Conservation (phyloP, 179 eudicot species). For the Spergularia azorica region DNA sequence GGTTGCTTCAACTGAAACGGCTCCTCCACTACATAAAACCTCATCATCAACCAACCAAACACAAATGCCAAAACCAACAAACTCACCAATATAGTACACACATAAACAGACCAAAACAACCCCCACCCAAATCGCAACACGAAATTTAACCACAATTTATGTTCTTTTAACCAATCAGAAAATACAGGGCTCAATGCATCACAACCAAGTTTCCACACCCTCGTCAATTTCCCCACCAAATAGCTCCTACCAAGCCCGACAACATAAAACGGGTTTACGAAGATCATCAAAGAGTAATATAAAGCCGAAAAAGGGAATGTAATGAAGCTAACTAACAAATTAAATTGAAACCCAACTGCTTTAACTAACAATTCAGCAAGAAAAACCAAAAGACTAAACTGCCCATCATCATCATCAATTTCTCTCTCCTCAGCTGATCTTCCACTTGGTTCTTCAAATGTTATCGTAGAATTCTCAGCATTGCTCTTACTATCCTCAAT, state of each 20-base stretch:
- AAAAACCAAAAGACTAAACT: constrained; percentile 30
- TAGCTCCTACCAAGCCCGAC: constrained; percentile 36
- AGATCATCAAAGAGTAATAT: constrained; percentile 48
- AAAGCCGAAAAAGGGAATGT: constrained; percentile 54
- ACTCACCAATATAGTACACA: constrained; percentile 49
- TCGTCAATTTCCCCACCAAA: constrained; percentile 25
- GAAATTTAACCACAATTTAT: constrained; percentile 39
- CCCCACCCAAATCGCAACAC: constrained; percentile 66
- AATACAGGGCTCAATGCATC: constrained; percentile 31
- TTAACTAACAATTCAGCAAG: constrained; percentile 57
- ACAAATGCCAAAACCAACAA: constrained; percentile 65
- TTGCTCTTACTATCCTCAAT: constrained; percentile 1
- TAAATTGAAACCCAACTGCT: constrained; percentile 53
- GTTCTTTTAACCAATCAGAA: constrained; percentile 57
- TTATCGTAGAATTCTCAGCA: constrained; percentile 13
- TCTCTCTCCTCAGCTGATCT: constrained; percentile 20
- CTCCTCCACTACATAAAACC: constrained; percentile 59
- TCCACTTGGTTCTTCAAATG: constrained; percentile 25
- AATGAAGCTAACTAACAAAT: constrained; percentile 43
- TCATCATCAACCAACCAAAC: constrained; percentile 62
- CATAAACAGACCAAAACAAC: constrained; percentile 62
- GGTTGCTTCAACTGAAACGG: constrained; percentile 62
- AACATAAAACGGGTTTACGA: constrained; percentile 50
- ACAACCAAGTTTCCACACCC: constrained; percentile 27
- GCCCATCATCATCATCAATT: constrained; percentile 27